These are phyloP conservation scores for Dendrocalamus sinicus DNA, from an alignment of 176 grass and related monocot species.

Conservation along the genomic window DNA sequence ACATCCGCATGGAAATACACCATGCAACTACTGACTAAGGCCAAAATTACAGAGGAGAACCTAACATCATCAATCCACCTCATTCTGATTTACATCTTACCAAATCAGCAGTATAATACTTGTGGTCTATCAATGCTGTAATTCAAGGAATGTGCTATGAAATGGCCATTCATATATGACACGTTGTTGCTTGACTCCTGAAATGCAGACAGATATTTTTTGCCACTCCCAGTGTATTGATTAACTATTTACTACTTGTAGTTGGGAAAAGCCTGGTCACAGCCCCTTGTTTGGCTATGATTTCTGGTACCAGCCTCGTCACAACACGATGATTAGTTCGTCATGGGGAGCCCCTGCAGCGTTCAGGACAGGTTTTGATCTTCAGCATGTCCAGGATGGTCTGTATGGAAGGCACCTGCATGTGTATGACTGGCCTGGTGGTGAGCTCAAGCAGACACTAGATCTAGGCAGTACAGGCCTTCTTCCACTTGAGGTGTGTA, in stretches of 20 bases:
- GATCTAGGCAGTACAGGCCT: slow-evolving; percentile 75
- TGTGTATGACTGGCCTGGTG: slow-evolving; percentile 95
- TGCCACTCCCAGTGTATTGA: not conserved
- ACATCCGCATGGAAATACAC: not conserved
- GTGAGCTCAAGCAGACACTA: slow-evolving; percentile 85
- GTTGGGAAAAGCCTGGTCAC: slow-evolving; percentile 94
- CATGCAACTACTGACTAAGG: not conserved
- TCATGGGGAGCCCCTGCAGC: slow-evolving; percentile 86
- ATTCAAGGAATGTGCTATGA: not conserved
- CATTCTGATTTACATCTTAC: slow-evolving; percentile 16
- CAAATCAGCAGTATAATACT: not conserved
- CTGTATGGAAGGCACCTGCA: slow-evolving; percentile 82
- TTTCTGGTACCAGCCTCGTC: slow-evolving; percentile 93
- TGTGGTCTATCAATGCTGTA: not conserved
- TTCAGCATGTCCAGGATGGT: slow-evolving; percentile 85
- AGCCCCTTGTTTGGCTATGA: slow-evolving; percentile 89
- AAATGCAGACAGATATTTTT: not conserved
- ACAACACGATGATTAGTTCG: slow-evolving; percentile 96
- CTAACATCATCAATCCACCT: not conserved
- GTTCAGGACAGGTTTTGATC: slow-evolving; percentile 78
- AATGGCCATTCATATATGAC: not conserved
- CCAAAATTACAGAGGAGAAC: not conserved
- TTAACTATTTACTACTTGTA: slow-evolving; percentile 25
- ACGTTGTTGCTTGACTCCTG: not conserved
- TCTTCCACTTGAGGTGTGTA: slow-evolving; percentile 76